Conservation (phyloP, 306 rosid species). For the Coriaria nepalensis region DNA sequence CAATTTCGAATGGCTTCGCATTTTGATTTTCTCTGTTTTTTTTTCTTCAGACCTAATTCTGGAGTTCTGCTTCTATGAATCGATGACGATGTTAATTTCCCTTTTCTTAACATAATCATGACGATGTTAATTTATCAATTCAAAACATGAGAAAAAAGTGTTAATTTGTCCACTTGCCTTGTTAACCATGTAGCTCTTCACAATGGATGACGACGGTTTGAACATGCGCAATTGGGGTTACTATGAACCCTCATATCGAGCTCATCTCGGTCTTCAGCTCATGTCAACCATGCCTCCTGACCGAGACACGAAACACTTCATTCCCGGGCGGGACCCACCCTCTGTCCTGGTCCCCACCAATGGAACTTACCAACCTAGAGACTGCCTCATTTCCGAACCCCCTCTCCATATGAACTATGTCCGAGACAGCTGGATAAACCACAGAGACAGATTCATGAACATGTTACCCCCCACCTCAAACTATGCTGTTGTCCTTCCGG, state of each 20-base stretch:
- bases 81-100: background rate
- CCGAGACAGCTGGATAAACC: slow-evolving; percentile 72
- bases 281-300: slow-evolving; percentile 69
- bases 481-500: slow-evolving; percentile 56
- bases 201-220: slow-evolving; percentile 83
- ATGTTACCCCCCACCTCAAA: slow-evolving; percentile 65
- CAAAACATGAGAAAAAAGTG: slow-evolving; percentile 11
- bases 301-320: slow-evolving; percentile 58
- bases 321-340: slow-evolving; percentile 64
- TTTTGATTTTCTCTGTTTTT: too few relatives aligned
- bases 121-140: slow-evolving; percentile 8
- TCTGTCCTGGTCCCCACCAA: slow-evolving; percentile 40
- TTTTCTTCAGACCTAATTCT: too few relatives aligned
- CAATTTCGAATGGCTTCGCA: too few relatives aligned
- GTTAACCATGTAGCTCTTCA: slow-evolving; percentile 37
- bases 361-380: slow-evolving; percentile 53
- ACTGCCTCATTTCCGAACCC: slow-evolving; percentile 47
- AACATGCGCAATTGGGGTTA: slow-evolving; percentile 98
- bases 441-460: slow-evolving; percentile 60
- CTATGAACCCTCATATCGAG: slow-evolving; percentile 81
- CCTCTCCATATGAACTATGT: slow-evolving; percentile 51
- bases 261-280: slow-evolving; percentile 87
- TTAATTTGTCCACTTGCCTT: slow-evolving; percentile 17
- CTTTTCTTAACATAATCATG: too few relatives aligned
- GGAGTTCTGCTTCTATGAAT: too few relatives aligned